A percentile compares a stretch with the other conserved stretches of the same genome.
phyloP scores from a whole-genome alignment of 2,329 filamentous ascomycete genomes.

The Massarina eburnea region DNA sequence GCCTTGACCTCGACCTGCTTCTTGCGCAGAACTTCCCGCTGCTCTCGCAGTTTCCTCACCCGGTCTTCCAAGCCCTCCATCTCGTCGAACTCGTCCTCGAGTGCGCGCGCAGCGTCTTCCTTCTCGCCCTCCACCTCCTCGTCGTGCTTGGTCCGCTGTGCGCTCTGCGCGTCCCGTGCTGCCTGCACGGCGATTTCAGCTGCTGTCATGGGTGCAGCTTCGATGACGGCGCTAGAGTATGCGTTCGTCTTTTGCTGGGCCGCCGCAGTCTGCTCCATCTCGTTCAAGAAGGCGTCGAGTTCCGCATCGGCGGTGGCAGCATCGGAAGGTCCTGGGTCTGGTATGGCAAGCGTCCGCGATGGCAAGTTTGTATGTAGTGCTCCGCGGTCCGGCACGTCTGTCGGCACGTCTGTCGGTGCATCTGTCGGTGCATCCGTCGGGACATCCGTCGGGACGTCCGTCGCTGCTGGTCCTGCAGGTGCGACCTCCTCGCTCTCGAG shows the following conservation, averaged over 20 bases:
- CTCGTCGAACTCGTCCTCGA: slow-evolving; percentile 54
- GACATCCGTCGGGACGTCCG: neutral
- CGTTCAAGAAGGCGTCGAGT: slow-evolving; percentile 58
- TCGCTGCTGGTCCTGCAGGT: slow-evolving; percentile 1
- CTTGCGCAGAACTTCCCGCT: slow-evolving; percentile 46
- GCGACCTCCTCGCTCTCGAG: slow-evolving; percentile 14
- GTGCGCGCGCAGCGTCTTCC: slow-evolving; percentile 48
- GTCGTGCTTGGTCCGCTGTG: slow-evolving; percentile 46
- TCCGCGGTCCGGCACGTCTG: neutral
- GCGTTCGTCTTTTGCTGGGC: slow-evolving; percentile 79
- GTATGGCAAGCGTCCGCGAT: slow-evolving; percentile 8
- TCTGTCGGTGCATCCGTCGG: neutral
- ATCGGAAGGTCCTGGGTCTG: slow-evolving; percentile 16
- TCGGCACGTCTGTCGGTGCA: neutral
- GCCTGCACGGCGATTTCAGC: slow-evolving; percentile 51
- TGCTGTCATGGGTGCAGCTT: slow-evolving; percentile 50
- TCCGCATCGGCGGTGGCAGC: slow-evolving; percentile 32
- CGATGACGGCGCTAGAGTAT: slow-evolving; percentile 45
- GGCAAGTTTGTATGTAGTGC: neutral
- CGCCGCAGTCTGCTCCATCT: slow-evolving; percentile 78
- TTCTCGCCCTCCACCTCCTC: slow-evolving; percentile 51
- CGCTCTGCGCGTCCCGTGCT: slow-evolving; percentile 45
- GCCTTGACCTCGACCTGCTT: slow-evolving; percentile 16
- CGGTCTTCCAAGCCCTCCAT: slow-evolving; percentile 53
- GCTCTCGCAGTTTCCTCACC: slow-evolving; percentile 48